Evolutionary conservation across 768 basidiomycete species (phyloP).

Genomic region (Boletellus sp.): DNA sequence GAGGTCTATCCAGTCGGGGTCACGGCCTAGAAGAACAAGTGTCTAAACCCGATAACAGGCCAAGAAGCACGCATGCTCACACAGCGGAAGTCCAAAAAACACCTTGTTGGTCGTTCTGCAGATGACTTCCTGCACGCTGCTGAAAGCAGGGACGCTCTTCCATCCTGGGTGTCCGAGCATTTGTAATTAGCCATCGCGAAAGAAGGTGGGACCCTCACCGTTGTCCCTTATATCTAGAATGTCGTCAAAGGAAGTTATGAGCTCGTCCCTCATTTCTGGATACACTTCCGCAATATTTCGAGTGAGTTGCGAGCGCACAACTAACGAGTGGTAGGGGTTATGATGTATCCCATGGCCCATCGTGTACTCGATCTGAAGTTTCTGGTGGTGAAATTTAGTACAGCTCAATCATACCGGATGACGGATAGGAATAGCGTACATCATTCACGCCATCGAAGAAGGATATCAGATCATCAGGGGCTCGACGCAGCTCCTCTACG

Average conservation of each 20-base stretch:
- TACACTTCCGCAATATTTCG: slow-evolving; percentile 38
- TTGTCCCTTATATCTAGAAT: slow-evolving; percentile 24
- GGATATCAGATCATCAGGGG: slow-evolving; percentile 38
- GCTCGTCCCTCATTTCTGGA: slow-evolving; percentile 43
- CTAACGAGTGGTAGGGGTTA: slow-evolving; percentile 29
- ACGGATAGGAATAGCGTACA: slow-evolving; percentile 17
- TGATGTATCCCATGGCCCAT: background rate
- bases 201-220: slow-evolving; percentile 6
- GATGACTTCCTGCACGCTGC: background rate
- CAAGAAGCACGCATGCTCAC: background rate
- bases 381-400: background rate
- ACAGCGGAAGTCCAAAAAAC: slow-evolving; percentile 16
- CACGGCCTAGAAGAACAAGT: slow-evolving; percentile 5
- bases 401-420: too few species aligned
- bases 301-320: slow-evolving; percentile 32
- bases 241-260: slow-evolving; percentile 38
- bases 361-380: background rate
- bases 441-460: slow-evolving; percentile 28
- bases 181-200: background rate
- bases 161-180: slow-evolving; percentile 5
- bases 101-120: slow-evolving; percentile 7
- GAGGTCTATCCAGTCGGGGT: slow-evolving; percentile 30
- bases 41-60: too few species aligned
- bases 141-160: slow-evolving; percentile 6
- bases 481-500: slow-evolving; percentile 39